phyloP scores from a whole-genome alignment of 768 basidiomycete genomes.

The Tulasnella sp. region DNA sequence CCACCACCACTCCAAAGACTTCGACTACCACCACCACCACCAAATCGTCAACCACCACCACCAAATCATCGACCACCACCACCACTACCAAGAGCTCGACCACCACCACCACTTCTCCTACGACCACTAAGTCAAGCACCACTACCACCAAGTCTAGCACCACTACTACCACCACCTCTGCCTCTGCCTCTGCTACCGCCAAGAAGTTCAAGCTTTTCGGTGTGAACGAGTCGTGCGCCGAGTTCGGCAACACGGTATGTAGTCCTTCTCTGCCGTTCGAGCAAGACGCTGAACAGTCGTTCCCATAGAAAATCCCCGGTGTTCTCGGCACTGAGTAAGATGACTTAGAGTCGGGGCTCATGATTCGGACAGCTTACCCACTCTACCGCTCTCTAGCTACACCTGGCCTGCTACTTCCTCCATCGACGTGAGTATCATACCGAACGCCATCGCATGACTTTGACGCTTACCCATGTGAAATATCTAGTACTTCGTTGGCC shows the following conservation, averaged over 20 bases:
- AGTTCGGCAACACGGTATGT: constrained; percentile 37
- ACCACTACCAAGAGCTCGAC: constrained; percentile 23
- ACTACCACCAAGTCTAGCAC: background rate
- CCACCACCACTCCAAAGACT: constrained; percentile 17
- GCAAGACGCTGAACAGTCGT: constrained; percentile 48
- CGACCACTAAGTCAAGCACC: background rate
- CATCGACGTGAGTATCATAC: constrained; percentile 27
- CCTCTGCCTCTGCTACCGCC: background rate
- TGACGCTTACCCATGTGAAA: background rate
- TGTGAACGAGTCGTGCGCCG: constrained; percentile 50
- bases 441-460: background rate
- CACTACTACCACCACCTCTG: background rate
- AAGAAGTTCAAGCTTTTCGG: constrained; percentile 8
- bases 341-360: background rate
- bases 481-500: constrained; percentile 35
- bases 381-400: constrained; percentile 22
- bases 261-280: constrained; percentile 16
- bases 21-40: constrained; percentile 18
- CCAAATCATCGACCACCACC: background rate
- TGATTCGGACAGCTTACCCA: background rate
- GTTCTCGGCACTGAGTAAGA: constrained; percentile 25
- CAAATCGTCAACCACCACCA: background rate
- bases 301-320: constrained; percentile 41
- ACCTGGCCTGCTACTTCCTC: constrained; percentile 37
- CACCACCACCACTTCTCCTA: background rate